These are phyloP conservation scores for Phytophthora quininea DNA, from an alignment of 352 stramenopile species.

Conservation along the genomic window DNA sequence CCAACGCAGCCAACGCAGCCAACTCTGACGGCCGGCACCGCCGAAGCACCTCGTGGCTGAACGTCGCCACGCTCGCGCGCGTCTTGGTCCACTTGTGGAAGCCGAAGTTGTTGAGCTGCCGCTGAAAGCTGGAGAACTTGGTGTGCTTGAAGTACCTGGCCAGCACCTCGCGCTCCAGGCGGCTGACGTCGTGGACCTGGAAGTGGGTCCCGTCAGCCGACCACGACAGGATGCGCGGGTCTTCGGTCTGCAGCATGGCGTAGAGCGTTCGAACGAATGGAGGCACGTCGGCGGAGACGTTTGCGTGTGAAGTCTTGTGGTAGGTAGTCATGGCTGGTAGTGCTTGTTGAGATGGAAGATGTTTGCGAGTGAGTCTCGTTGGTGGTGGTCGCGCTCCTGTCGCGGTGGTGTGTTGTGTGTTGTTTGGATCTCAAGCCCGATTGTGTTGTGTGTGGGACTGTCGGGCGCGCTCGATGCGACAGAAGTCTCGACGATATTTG, in stretches of 20 bases:
- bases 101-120: constrained; percentile 92
- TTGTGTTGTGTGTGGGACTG: constrained; percentile 21
- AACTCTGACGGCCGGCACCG: constrained; percentile 42
- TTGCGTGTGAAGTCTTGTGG: neutral
- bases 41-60: constrained; percentile 64
- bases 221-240: constrained; percentile 50
- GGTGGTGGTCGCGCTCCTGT: constrained; percentile 1
- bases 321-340: neutral
- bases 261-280: constrained; percentile 59
- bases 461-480: neutral
- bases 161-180: constrained; percentile 62
- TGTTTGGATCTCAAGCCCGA: constrained; percentile 4
- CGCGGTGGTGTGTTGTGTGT: neutral
- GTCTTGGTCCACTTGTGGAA: constrained; percentile 89
- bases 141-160: constrained; percentile 86
- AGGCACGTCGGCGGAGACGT: constrained; percentile 13
- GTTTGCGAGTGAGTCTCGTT: neutral
- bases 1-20: constrained; percentile 8
- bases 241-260: constrained; percentile 72
- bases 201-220: constrained; percentile 68
- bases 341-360: neutral
- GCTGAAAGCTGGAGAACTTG: constrained; percentile 91
- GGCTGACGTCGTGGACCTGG: constrained; percentile 76
- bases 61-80: constrained; percentile 62
- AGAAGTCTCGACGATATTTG: neutral